phyloP scores from a whole-genome alignment of 2,329 filamentous ascomycete species.

The Fusarium buxicola region DNA sequence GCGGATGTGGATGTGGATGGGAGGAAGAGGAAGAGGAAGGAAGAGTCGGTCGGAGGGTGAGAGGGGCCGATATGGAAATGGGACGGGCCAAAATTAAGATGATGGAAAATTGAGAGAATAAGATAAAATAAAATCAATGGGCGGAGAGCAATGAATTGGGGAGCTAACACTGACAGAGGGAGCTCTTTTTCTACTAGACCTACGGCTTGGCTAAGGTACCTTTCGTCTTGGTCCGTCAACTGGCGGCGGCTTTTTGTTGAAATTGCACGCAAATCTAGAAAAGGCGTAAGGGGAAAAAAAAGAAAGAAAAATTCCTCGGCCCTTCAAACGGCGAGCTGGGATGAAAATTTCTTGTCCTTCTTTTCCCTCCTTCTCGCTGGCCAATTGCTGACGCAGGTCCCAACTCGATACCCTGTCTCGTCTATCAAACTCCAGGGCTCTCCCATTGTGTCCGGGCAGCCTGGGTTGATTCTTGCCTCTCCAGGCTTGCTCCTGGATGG shows the following conservation, averaged over 20 bases:
- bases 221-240: slow-evolving; percentile 1
- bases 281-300: background rate
- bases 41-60: slow-evolving; percentile 17
- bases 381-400: slow-evolving; percentile 20
- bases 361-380: slow-evolving; percentile 11
- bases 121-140: background rate
- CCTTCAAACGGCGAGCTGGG: background rate
- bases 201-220: background rate
- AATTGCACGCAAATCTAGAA: slow-evolving; percentile 8
- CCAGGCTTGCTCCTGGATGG: slow-evolving; percentile 4
- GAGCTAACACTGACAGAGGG: slow-evolving; percentile 1
- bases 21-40: slow-evolving; percentile 10
- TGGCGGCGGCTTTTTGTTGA: slow-evolving; percentile 21
- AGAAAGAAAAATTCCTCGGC: slow-evolving; percentile 3
- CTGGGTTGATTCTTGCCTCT: slow-evolving; percentile 5
- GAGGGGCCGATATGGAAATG: slow-evolving; percentile 3
- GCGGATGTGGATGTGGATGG: slow-evolving; percentile 30
- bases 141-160: background rate
- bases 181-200: background rate
- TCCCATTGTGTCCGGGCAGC: too few species aligned
- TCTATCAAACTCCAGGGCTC: slow-evolving; percentile 19
- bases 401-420: slow-evolving; percentile 18
- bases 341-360: background rate
- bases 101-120: background rate
- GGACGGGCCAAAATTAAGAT: slow-evolving; percentile 11